Evolutionary conservation across 768 basidiomycete species (phyloP), one percentile per base, ranked within the genome.

Genomic region (Gautieria morchelliformis): DNA sequence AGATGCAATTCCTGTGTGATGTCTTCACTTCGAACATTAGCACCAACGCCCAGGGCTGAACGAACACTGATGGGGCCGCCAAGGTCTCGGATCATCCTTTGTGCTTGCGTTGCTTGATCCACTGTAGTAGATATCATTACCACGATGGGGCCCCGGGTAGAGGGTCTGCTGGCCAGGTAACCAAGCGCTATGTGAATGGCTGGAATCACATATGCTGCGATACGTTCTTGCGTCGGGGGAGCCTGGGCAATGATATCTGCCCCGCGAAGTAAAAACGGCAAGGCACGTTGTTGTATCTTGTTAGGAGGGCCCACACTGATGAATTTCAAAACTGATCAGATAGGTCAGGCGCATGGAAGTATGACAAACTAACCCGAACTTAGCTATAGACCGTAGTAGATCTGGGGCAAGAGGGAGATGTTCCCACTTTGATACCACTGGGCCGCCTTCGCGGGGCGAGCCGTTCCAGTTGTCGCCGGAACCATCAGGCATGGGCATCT

Each of bases 211-310:
- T 99, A 99, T 58, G 94, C 93, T 22, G 95, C 94, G 64, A 99
- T 99, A 47, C 96, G 81, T 69, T 99, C 96, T 69, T 97, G 95
- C 0, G 96, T 98, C 0, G 96, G 94, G 48, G 96, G 96, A 10
- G 95, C 96, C 71, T 99, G 96, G 9, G 95, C 94, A 65, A 99
- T 98, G 66, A 98, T 97, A 65, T 99, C 96, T 39, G 92, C 83
- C 8, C 93, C 94, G 52, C 87, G 82, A 35, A 98, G 78, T 59
- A 99, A 82, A 74, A 97, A 97, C 7, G 96, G 96, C 51, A 99
- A 75, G 46, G 96, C 94, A 49, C 95, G 82, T 67, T 95, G 93
- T 71, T 98, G 96, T 62, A 99, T 96, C 76, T 99, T 99, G 71
- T 97, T 97, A 6, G 96, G 96, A 1, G 96, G 96, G 0, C 95